Evolutionary conservation across 1,284 basidiomycete genomes (phyloP).

Genomic region (Pseudozyma tsukubaensis): DNA sequence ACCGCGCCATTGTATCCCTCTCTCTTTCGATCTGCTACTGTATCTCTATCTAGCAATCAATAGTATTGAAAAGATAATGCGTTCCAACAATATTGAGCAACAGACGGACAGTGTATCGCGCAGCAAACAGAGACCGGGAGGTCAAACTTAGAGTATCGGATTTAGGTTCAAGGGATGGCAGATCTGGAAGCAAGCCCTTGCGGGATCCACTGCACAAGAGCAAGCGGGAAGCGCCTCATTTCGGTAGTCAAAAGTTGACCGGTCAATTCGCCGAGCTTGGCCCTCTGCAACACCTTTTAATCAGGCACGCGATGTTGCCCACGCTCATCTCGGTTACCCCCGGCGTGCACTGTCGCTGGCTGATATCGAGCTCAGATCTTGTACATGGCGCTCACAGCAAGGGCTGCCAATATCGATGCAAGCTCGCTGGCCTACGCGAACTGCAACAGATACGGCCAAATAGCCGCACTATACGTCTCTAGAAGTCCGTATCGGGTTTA

Average conservation of each 20-base stretch:
- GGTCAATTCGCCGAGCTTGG: not conserved
- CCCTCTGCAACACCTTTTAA: not conserved
- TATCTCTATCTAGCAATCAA: no score
- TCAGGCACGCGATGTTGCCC: no score
- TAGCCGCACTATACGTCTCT: no score
- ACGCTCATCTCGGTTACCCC: no score
- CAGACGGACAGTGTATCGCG: no score
- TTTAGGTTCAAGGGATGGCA: not conserved
- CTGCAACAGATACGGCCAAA: no score
- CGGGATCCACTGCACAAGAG: not conserved
- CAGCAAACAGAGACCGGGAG: not conserved
- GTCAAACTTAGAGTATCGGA: not conserved
- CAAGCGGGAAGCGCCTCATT: not conserved
- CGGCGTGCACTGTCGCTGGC: no score
- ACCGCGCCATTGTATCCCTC: not conserved
- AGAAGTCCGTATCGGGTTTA: not conserved
- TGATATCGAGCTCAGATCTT: not conserved
- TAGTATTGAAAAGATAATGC: no score
- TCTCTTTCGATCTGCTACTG: not conserved
- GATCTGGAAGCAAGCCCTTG: not conserved
- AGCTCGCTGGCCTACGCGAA: no score
- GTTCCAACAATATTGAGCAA: no score
- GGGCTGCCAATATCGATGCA: not conserved
- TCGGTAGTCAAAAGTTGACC: slow-evolving; percentile 1
- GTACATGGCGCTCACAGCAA: no score